Percentiles rank a stretch among this genome's conserved stretches.
phyloP scores from a whole-genome alignment of 106 monocot genomes.

The Dactylorhiza incarnata region DNA sequence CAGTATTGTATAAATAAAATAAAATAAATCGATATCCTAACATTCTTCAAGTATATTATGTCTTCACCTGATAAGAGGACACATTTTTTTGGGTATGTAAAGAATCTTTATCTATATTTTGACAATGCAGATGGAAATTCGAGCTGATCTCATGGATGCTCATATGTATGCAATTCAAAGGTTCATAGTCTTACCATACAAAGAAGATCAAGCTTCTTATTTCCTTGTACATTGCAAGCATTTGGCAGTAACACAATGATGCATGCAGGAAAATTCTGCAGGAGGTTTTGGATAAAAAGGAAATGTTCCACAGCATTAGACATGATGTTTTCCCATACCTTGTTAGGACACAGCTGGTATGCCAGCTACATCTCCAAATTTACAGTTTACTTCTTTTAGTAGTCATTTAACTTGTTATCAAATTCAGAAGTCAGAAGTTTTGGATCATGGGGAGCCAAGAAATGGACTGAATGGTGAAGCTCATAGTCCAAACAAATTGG shows the following conservation, averaged over 20 bases:
- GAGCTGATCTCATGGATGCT: slow-evolving; percentile 97
- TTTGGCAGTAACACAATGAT: neutral
- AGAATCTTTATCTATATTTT: slow-evolving; percentile 1
- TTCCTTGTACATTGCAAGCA: neutral
- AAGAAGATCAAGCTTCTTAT: slow-evolving; percentile 1
- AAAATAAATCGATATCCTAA: too few relatives aligned
- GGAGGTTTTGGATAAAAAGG: slow-evolving; percentile 73
- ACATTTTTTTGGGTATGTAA: slow-evolving; percentile 1
- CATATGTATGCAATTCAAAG: slow-evolving; percentile 98
- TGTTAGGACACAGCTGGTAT: slow-evolving; percentile 87
- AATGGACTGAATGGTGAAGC: slow-evolving; percentile 26
- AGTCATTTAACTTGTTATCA: slow-evolving; percentile 6
- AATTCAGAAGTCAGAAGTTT: slow-evolving; percentile 68
- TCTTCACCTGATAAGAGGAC: neutral
- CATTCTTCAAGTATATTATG: neutral
- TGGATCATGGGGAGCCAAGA: slow-evolving; percentile 20
- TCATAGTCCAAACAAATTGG: slow-evolving; percentile 25
- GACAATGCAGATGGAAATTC: slow-evolving; percentile 80
- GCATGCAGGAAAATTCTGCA: slow-evolving; percentile 57
- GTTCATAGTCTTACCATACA: slow-evolving; percentile 19
- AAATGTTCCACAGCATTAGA: slow-evolving; percentile 76
- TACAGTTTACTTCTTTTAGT: neutral
- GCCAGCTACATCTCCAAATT: slow-evolving; percentile 9
- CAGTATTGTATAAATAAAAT: too few relatives aligned
- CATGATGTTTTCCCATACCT: slow-evolving; percentile 92